Conservation (phyloP, 2,329 filamentous ascomycete genomes). For the Grosmannia clavigera region DNA sequence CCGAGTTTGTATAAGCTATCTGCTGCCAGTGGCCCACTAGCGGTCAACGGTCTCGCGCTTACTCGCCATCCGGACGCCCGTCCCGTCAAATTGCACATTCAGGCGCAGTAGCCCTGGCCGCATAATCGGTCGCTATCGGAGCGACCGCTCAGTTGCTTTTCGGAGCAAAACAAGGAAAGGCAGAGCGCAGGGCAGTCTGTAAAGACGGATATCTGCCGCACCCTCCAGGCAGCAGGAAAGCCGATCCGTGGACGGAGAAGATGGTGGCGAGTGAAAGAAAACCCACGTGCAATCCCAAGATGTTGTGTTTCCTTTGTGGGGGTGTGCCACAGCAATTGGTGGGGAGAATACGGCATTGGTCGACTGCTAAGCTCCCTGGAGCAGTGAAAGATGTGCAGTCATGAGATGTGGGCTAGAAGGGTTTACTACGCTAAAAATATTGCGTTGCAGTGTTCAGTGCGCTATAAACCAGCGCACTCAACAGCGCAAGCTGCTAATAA, state of each 20-base stretch:
- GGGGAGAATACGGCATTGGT: too few species aligned
- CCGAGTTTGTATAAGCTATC: not conserved
- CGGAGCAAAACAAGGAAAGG: not conserved
- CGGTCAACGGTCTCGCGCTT: constrained; percentile 1
- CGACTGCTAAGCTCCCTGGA: too few species aligned
- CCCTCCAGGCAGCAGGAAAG: not conserved
- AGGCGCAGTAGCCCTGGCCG: constrained; percentile 9
- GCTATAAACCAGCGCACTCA: too few species aligned
- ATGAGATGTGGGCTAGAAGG: too few species aligned
- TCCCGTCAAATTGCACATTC: not conserved
- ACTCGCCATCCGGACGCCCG: not conserved
- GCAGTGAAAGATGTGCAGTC: too few species aligned
- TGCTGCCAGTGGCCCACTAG: not conserved
- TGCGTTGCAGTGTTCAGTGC: too few species aligned
- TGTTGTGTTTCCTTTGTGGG: not conserved
- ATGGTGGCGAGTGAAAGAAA: not conserved
- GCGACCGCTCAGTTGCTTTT: not conserved
- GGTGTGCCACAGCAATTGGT: not conserved
- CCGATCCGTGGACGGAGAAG: not conserved
- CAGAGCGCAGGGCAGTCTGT: constrained; percentile 7
- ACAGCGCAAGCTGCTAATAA: too few species aligned
- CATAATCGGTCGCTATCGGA: constrained; percentile 8
- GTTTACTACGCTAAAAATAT: too few species aligned
- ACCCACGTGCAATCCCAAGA: not conserved
- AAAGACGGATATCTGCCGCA: not conserved